Base-by-base conservation (phyloP, 768 basidiomycete species). In the Tricholoma sp. region DNA sequence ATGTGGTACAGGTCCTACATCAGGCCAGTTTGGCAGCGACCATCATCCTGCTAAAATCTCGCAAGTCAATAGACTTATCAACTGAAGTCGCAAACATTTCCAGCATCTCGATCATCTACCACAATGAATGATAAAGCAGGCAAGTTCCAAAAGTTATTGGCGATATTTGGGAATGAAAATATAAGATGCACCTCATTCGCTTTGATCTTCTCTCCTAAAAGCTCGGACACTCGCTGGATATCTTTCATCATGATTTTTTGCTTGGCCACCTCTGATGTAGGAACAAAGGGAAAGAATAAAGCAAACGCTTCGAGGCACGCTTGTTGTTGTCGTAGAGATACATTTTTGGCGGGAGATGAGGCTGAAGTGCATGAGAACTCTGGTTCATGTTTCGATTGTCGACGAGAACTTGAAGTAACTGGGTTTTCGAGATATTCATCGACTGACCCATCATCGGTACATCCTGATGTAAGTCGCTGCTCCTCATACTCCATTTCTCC, bases 21-120 rank as follows among this genome's bases (percentile, higher is more conserved):
- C 50, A 65, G 4, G 56, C 79, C 39, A 89, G 68, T 64, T 76
- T 81, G 6, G 87, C 80, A 1, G 76, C 65, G 24, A 84, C 66
- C 84, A 92, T 90, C 83, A 94, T 90, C 18, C 73, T 72, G 60
- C 84, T 81, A 62, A 94, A 94, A 66, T 92, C 89, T 12, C 72
- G 68, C 33, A 91, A 74, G 55, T 69, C 70, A 74, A 93, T 78
- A 3, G 87, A 80, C 65, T 83, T 84, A 68, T 92, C 90, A 0
- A 80, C 72, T 0, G 82, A 79, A 0, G 80, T 82, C 1, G 91
- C 89, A 65, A 90, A 93, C 52, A 78, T 77, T n/a, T 81, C 78
- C 1, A 94, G 73, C 90, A 92, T 93, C 56, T 91, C 89, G 2
- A 85, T 62, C 62, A 90, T 85, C 91, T 92, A 50, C 24, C 15